Evolutionary conservation across 106 monocot genomes (phyloP), one percentile per base, ranked within the genome.

Genomic region (Dendrobium officinale): DNA sequence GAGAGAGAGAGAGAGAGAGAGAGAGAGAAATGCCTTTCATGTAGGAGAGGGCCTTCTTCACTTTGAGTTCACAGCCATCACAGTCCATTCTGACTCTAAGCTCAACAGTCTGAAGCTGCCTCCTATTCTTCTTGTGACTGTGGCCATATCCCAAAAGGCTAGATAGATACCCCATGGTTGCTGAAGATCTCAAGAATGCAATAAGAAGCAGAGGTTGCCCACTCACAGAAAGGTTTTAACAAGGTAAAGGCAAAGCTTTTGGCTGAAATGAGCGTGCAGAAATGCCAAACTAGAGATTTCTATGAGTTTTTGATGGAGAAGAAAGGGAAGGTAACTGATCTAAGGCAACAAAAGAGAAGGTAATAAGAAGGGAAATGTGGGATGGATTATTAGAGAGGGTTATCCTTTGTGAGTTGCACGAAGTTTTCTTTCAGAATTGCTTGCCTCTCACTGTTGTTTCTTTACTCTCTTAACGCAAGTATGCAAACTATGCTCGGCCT

Each of bases 31-130:
- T 81, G 87, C 90, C 90, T 86, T 84, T 88, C 88, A 90, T 84
- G 24, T 72, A 77, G 80, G 83, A 82, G 75, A 90, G 86, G 58
- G 88, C 83, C 1, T 88, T 90, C 80, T 88, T 88, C 8, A 90
- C 84, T 31, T 90, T 90, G 75, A 84, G 85, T 68, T 85, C 90
- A 82, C 90, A 90, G 13, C 90, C 90, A 18, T 90, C 88, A 73
- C 90, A 90, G 75, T 88, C 87, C 86, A 90, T 88, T 67, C 81
- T 79, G 24, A 88, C 80, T 80, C 84, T 90, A 77, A 90, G 86
- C 61, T 88, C 88, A 56, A 88, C 88, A 29, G 87, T 88, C 74
- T 88, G 87, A 4, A 88, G 55, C 33, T 20, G 15, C 75, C 84
- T 90, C 79, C 84, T 78, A 37, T 37, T 51, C 83, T 88, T 90